Evolutionary conservation across 1,139 yeast species (phyloP).

Genomic region (Scheffersomyces titani): DNA sequence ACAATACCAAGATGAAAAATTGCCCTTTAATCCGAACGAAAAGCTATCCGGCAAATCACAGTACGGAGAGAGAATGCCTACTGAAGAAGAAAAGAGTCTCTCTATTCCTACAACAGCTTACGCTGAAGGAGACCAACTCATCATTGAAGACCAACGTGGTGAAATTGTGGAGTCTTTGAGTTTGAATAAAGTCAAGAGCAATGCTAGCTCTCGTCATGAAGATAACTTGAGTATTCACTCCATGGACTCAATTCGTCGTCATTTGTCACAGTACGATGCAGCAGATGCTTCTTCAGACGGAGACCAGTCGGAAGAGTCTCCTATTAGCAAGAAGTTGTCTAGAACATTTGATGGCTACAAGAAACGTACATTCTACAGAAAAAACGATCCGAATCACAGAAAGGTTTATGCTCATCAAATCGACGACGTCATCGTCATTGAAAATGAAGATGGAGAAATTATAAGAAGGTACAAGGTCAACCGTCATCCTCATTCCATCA

Average conservation of each 20-base stretch:
- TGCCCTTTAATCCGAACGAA: conserved; percentile 8
- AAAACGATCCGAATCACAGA: conserved; percentile 31
- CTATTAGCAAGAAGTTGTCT: conserved; percentile 10
- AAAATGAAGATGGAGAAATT: conserved; percentile 90
- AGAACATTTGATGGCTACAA: conserved; percentile 11
- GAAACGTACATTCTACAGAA: conserved; percentile 29
- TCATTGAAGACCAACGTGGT: conserved; percentile 82
- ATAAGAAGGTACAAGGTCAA: conserved; percentile 78
- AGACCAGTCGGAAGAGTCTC: conserved; percentile 5
- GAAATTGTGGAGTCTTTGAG: conserved; percentile 59
- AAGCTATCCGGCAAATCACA: background rate
- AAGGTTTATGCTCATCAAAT: conserved; percentile 48
- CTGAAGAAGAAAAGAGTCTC: conserved; percentile 4
- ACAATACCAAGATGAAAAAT: background rate
- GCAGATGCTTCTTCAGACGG: conserved; percentile 18
- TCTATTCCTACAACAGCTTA: conserved; percentile 52
- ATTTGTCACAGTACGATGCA: conserved; percentile 33
- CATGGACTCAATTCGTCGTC: conserved; percentile 39
- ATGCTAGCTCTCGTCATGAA: conserved; percentile 5
- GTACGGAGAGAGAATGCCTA: background rate
- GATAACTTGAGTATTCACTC: conserved; percentile 42
- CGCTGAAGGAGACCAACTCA: conserved; percentile 67
- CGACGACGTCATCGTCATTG: conserved; percentile 78
- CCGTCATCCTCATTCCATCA: conserved; percentile 35
- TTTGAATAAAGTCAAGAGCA: conserved; percentile 9